Percentiles rank a stretch among this genome's conserved stretches.
phyloP scores from a whole-genome alignment of 768 basidiomycete genomes.

The Paxillus rubicundulus region DNA sequence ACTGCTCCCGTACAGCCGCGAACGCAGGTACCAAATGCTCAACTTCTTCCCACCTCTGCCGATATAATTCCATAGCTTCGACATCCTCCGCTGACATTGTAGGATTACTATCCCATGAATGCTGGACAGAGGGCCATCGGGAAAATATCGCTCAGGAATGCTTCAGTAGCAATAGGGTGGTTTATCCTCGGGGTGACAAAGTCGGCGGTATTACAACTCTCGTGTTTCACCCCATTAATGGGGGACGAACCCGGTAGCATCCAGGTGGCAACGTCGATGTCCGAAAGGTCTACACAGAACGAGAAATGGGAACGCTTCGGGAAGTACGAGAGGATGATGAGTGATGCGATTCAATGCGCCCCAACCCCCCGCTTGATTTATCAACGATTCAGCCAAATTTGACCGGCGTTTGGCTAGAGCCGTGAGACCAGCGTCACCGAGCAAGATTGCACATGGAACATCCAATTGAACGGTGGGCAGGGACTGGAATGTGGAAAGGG shows the following conservation, averaged over 20 bases:
- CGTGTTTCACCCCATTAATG: conserved; percentile 10
- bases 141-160: conserved; percentile 27
- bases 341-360: conserved; percentile 18
- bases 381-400: conserved; percentile 5
- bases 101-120: conserved; percentile 11
- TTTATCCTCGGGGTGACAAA: conserved; percentile 23
- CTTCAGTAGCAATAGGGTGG: conserved; percentile 17
- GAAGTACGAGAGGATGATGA: conserved; percentile 15
- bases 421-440: conserved; percentile 22
- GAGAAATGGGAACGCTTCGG: conserved; percentile 8
- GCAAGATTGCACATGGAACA: conserved; percentile 14
- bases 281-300: conserved; percentile 21
- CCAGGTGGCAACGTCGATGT: conserved; percentile 7
- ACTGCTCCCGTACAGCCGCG: conserved; percentile 17
- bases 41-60: conserved; percentile 24
- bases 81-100: background rate
- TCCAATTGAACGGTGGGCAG: conserved; percentile 20
- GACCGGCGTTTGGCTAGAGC: conserved; percentile 22
- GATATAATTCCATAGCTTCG: conserved; percentile 10
- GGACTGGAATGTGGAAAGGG: conserved; percentile 16
- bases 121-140: conserved; percentile 11
- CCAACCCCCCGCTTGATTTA: conserved; percentile 22
- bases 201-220: conserved; percentile 6
- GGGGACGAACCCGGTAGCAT: conserved; percentile 1
- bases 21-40: conserved; percentile 22